phyloP scores from a whole-genome alignment of 305 asterid species.

The Fraxinus sp. region DNA sequence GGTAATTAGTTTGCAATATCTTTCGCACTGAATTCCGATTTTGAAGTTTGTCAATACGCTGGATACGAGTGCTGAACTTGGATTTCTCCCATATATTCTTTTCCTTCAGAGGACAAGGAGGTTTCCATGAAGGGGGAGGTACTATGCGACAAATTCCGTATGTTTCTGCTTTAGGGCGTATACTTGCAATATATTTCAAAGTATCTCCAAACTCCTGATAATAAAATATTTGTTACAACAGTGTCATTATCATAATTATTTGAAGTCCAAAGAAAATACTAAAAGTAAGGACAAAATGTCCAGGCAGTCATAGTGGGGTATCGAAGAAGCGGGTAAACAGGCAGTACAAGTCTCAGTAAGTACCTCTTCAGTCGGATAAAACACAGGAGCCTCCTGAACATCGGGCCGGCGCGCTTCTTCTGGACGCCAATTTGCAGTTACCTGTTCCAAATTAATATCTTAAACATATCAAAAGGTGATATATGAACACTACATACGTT shows the following conservation, averaged over 20 bases:
- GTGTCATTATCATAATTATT: conserved; percentile 3
- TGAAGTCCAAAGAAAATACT: conserved; percentile 13
- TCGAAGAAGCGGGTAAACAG: conserved; percentile 22
- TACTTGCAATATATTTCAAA: conserved; percentile 64
- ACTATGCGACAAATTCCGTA: conserved; percentile 88
- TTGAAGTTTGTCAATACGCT: conserved; percentile 79
- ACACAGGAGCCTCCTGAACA: conserved; percentile 75
- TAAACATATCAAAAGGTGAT: conserved; percentile 13
- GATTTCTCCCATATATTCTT: conserved; percentile 53
- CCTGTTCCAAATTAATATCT: conserved; percentile 54
- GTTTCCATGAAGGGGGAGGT: conserved; percentile 85
- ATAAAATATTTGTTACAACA: conserved; percentile 21
- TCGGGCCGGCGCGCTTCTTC: conserved; percentile 73
- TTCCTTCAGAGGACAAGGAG: conserved; percentile 73
- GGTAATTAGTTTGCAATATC: conserved; percentile 45
- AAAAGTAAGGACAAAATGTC: conserved; percentile 15
- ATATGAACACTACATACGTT: background rate
- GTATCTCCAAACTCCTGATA: conserved; percentile 79
- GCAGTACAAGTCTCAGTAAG: conserved; percentile 19
- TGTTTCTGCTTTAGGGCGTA: conserved; percentile 68
- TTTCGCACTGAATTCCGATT: conserved; percentile 65
- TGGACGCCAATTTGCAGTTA: conserved; percentile 80
- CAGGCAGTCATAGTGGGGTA: conserved; percentile 15
- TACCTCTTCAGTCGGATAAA: conserved; percentile 88
- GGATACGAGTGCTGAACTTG: conserved; percentile 68